Percentiles rank a stretch among this genome's conserved stretches.
Evolutionary conservation across 129 eudicot genomes (phyloP).

Genomic region (Centella asiatica): DNA sequence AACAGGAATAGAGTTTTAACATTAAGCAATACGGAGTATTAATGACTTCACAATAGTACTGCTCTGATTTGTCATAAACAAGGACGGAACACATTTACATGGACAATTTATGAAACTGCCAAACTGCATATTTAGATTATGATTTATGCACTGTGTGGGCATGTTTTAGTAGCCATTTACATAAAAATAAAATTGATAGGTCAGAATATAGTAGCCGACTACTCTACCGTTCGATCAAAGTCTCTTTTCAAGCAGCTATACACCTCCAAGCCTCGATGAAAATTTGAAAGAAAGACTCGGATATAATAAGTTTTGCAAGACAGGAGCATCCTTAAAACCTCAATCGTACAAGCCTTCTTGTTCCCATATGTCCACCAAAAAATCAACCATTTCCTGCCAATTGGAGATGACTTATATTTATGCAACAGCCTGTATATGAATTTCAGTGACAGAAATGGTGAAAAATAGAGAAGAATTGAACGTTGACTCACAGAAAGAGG

Average conservation of each 20-base stretch:
- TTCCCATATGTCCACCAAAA: constrained; percentile 57
- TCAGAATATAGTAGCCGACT: not conserved
- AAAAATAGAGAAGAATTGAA: constrained; percentile 3
- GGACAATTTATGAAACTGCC: not conserved
- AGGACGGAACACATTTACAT: too few relatives aligned
- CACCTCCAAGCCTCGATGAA: constrained; percentile 11
- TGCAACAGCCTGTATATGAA: not conserved
- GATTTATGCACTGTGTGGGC: not conserved
- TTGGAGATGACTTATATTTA: constrained; percentile 3
- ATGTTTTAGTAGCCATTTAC: not conserved
- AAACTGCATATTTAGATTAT: constrained; percentile 2
- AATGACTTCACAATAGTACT: too few relatives aligned
- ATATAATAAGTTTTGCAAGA: constrained; percentile 1
- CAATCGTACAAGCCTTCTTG: constrained; percentile 48
- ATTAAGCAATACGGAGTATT: too few relatives aligned
- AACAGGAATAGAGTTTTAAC: too few relatives aligned
- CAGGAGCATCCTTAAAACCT: constrained; percentile 4
- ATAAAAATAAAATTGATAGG: not conserved
- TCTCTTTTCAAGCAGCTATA: constrained; percentile 24
- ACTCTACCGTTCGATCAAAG: not conserved
- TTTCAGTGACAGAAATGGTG: not conserved
- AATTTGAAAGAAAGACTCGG: constrained; percentile 3
- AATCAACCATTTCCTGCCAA: constrained; percentile 52
- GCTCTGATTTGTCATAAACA: too few relatives aligned
- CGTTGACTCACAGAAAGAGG: constrained; percentile 51